Evolutionary conservation across 306 rosid genomes (phyloP), one percentile per base, ranked within the genome.

Genomic region (Arachis hypogaea): DNA sequence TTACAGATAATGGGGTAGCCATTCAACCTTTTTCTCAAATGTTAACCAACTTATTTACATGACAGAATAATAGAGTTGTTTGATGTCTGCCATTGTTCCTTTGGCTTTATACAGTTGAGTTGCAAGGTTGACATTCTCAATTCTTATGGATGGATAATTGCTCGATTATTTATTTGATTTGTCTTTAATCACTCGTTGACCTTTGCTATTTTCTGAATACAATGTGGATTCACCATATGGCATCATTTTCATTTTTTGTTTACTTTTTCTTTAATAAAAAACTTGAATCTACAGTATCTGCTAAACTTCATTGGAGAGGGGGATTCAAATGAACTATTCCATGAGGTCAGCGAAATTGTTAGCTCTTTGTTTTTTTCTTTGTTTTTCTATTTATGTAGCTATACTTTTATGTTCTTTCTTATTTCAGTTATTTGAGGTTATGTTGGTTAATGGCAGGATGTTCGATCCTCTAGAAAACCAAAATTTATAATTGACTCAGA

Each of bases 391-490:
- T 66, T 50, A 44, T 65, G 38, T 61, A 60, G 29, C 66, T 30
- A 52, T 44, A 51, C 28, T 57, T 69, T 42, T 59, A 73, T 33
- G 38, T 2, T 33, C 38, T 33, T 33, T 56, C 59, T 60, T 73
- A 66, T 80, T 72, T 74, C 75, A 22, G 28, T 59, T 63, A 55
- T 54, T 80, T 46, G 45, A 72, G 16, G 46, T 59, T 58, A 63
- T 51, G 40, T 56, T 56, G 59, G 9, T 73, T 81, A 64, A 71
- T 80, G 43, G 58, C 86, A 87, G 88, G 84, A 76, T 58, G 57
- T 68, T 61, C 82, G 41, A 69, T 22, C 69, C 9, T 59, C 46
- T 12, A 80, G 36, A 78, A 78, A 68, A 69, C 58, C 33, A 38
- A 64, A 79, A 16, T 61, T 67, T 71, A 71, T 74, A 8, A 77